phyloP scores from a whole-genome alignment of 1,284 basidiomycete genomes.

The Pseudozyma sp. region DNA sequence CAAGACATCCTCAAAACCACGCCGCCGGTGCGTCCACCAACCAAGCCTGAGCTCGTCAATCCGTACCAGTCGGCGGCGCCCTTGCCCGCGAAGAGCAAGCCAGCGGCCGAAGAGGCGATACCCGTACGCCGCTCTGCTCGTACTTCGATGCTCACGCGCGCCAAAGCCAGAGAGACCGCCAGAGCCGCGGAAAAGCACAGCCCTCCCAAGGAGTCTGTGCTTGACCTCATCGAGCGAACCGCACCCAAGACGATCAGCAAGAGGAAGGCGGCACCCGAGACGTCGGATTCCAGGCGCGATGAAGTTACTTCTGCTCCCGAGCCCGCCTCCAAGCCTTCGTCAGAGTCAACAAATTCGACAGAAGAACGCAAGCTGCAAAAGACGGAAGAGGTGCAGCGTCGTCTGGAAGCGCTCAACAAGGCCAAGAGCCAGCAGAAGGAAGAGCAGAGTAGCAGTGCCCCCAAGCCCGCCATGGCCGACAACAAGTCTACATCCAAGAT shows the following conservation, averaged over 20 bases:
- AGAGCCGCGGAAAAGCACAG: constrained; percentile 38
- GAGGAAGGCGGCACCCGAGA: constrained; percentile 16
- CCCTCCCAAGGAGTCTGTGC: constrained; percentile 50
- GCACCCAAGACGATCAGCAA: constrained; percentile 41
- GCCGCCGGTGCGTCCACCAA: constrained; percentile 40
- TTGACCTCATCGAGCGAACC: constrained; percentile 59
- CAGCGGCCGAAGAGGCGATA: neutral
- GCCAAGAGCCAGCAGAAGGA: constrained; percentile 28
- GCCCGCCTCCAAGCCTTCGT: neutral
- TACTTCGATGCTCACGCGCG: constrained; percentile 48
- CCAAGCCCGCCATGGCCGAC: constrained; percentile 9
- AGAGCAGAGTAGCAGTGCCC: constrained; percentile 2
- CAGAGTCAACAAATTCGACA: constrained; percentile 4
- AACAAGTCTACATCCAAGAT: constrained; percentile 10
- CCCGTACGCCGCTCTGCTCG: constrained; percentile 38
- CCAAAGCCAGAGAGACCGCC: constrained; percentile 49
- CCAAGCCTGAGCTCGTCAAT: constrained; percentile 60
- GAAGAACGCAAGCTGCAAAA: constrained; percentile 43
- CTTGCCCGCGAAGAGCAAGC: constrained; percentile 23
- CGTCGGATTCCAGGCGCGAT: constrained; percentile 5
- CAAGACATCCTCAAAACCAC: constrained; percentile 55
- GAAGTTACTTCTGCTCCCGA: constrained; percentile 5
- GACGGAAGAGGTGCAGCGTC: constrained; percentile 54
- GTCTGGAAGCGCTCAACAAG: constrained; percentile 50
- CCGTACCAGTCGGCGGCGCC: constrained; percentile 57